These are phyloP conservation scores for Penicillium lividum DNA, from an alignment of 495 filamentous ascomycete genomes.

Conservation along the genomic window DNA sequence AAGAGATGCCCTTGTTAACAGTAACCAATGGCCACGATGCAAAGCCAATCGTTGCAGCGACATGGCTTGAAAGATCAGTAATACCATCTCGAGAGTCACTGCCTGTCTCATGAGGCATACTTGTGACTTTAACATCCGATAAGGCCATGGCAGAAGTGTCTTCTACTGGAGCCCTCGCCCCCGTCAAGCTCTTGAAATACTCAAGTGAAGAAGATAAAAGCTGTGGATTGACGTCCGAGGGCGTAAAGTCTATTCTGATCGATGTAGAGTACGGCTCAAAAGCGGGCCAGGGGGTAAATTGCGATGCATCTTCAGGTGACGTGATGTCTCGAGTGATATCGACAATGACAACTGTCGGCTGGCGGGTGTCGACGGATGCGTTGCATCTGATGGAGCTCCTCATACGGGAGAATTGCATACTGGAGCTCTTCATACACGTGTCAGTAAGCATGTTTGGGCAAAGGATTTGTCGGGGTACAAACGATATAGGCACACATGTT, in stretches of 20 bases:
- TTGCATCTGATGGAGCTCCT: neutral
- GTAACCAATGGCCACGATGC: neutral
- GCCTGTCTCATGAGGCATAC: neutral
- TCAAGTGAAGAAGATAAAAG: neutral
- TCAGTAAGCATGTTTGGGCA: neutral
- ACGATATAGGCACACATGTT: neutral
- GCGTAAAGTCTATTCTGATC: neutral
- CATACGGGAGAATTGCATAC: too few species aligned
- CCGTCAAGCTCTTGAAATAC: neutral
- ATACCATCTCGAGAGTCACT: neutral
- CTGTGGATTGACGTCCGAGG: neutral
- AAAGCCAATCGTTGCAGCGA: neutral
- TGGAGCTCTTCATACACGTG: neutral
- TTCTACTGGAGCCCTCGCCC: neutral
- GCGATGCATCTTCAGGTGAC: neutral
- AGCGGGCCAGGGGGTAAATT: neutral
- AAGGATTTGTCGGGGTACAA: neutral
- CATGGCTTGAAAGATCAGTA: neutral
- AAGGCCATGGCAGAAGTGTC: neutral
- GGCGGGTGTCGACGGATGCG: neutral
- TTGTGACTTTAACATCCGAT: neutral
- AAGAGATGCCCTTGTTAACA: neutral
- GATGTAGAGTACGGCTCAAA: neutral
- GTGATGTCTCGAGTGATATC: neutral
- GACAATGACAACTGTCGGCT: neutral